Conservation (phyloP, 2,329 filamentous ascomycete genomes). For the Albophoma yamanashiensis region DNA sequence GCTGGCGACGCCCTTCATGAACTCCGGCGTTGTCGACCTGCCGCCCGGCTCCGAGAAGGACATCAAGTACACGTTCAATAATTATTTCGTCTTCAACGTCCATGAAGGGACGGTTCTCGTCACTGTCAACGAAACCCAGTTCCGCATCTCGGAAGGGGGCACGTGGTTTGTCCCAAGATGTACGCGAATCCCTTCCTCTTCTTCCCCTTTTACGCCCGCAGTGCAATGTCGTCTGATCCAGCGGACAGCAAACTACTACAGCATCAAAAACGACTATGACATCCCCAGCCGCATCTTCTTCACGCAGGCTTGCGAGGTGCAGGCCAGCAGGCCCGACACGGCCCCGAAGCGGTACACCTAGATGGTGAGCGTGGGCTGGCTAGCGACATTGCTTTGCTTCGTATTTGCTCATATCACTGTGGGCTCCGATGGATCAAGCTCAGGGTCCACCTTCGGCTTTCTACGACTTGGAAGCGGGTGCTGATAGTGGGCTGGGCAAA, state of each 20-base stretch:
- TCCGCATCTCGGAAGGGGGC: slow-evolving; percentile 77
- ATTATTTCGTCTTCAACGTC: slow-evolving; percentile 96
- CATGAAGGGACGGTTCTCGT: slow-evolving; percentile 74
- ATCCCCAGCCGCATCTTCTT: slow-evolving; percentile 77
- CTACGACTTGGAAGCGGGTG: too few relatives aligned
- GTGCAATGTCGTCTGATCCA: slow-evolving; percentile 4
- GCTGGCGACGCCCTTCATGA: slow-evolving; percentile 74
- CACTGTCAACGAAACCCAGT: slow-evolving; percentile 62
- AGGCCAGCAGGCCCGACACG: background rate
- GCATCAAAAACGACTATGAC: slow-evolving; percentile 71
- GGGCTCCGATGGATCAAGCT: too few relatives aligned
- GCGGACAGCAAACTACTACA: slow-evolving; percentile 82
- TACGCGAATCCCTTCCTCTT: slow-evolving; percentile 31
- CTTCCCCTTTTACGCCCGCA: background rate
- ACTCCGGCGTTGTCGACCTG: slow-evolving; percentile 80
- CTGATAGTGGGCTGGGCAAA: too few relatives aligned
- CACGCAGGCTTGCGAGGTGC: slow-evolving; percentile 67
- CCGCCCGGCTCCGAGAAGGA: slow-evolving; percentile 75
- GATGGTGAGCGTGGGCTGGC: too few relatives aligned
- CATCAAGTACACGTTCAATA: slow-evolving; percentile 84
- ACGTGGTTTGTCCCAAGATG: slow-evolving; percentile 93
- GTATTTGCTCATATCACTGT: too few relatives aligned
- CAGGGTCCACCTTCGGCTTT: too few relatives aligned
- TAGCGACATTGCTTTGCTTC: too few relatives aligned
- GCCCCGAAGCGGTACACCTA: background rate